Evolutionary conservation across 352 stramenopile genomes (phyloP), one percentile per base, ranked within the genome.

Genomic region (Pythium vanterpoolii): DNA sequence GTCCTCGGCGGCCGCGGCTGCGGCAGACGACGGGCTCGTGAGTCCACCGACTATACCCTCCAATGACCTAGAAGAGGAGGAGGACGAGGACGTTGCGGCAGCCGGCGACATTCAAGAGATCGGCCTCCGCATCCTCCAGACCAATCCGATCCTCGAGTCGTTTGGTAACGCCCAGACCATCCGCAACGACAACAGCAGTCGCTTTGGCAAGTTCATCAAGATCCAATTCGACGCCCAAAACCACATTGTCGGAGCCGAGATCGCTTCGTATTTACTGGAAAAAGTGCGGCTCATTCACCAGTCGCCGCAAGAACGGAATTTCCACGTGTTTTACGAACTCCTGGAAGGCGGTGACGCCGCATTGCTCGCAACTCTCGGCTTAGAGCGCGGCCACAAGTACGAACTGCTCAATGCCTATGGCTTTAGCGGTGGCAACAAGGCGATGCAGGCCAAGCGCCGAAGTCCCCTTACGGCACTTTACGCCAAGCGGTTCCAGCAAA

Each of bases 151-250:
- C 60, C 72, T 99, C 18, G 96, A 99, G 73, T 96, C 87, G 26
- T 99, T 99, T 73, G 96, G 96, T 34, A 99, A 99, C 64, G 96
- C 96, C 1, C 87, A 95, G 59, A 99, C 96, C 3, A 92, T 98
- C 30, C 76, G 95, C 33, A 99, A 99, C 68, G 95, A 99, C 72
- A 99, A 99, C 72, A 96, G 76, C 14, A 95, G 76, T 74, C 85
- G 95, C 43, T 98, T 98, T 69, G 95, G 95, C 55, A 98, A 98
- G 71, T 98, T 97, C 60, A 97, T 98, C 72, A 94, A 97, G 52
- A 90, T 98, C 64, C 80, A 97, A 56, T 98, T 98, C 56, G 72
- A 74, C 36, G 51, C 64, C 3, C 60, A 76, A 13, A 86, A 89
- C 55, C 69, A 89, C 39, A 88, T 99, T 24, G 75, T 97, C 42